phyloP scores from a whole-genome alignment of 2,329 filamentous ascomycete species.

The Neofusicoccum sp. region DNA sequence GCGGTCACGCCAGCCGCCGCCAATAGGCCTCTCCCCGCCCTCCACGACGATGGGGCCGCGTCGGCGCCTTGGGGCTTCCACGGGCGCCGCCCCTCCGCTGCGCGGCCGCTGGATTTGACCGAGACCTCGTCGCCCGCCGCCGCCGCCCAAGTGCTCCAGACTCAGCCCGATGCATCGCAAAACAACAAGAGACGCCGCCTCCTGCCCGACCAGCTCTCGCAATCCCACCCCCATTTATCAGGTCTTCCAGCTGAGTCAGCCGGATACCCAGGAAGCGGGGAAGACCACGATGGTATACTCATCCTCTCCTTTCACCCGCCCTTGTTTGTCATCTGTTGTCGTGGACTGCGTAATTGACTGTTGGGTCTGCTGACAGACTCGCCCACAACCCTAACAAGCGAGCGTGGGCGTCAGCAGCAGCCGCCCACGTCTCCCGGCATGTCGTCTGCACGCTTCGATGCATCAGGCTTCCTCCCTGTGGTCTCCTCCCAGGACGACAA shows the following conservation, averaged over 20 bases:
- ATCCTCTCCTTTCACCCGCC: background rate
- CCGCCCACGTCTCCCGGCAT: background rate
- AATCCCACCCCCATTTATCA: background rate
- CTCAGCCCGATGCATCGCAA: slow-evolving; percentile 2
- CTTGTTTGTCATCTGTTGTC: slow-evolving; percentile 13
- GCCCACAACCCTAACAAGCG: background rate
- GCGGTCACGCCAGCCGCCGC: background rate
- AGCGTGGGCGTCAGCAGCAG: slow-evolving; percentile 5
- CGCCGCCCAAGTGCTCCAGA: background rate
- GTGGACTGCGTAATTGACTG: slow-evolving; percentile 13
- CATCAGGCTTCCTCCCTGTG: background rate
- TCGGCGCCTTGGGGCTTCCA: background rate
- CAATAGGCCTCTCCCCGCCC: background rate
- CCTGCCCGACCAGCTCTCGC: background rate
- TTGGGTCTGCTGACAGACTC: slow-evolving; percentile 6
- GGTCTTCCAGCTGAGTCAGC: slow-evolving; percentile 8
- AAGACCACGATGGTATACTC: slow-evolving; percentile 8
- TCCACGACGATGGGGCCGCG: background rate
- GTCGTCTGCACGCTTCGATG: background rate
- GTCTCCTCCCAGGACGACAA: background rate
- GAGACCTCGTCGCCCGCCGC: background rate
- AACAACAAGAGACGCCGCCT: slow-evolving; percentile 15
- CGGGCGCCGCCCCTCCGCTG: background rate
- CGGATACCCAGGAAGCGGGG: slow-evolving; percentile 7
- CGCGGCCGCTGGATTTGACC: background rate